A percentile compares a stretch with the other conserved stretches of the same genome.
Evolutionary conservation across 345 rosid genomes (phyloP).

Genomic region (Trapa incisa): DNA sequence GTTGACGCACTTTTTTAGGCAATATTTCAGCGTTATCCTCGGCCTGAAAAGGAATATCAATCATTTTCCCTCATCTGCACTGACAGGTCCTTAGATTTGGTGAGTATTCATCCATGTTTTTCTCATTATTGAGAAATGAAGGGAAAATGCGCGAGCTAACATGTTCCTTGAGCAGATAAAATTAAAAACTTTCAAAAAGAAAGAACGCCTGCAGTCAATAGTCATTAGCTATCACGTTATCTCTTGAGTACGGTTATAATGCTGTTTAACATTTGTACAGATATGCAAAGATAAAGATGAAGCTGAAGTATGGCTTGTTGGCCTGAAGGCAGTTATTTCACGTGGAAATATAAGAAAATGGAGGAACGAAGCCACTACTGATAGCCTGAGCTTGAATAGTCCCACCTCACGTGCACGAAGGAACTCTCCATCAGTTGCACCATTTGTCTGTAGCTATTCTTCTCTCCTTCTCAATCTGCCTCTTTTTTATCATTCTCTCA

Average conservation of each 20-base stretch:
- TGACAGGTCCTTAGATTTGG: constrained; percentile 86
- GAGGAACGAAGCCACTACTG: constrained; percentile 38
- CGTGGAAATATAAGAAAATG: constrained; percentile 35
- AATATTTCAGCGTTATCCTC: constrained; percentile 82
- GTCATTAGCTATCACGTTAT: neutral
- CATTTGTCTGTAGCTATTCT: constrained; percentile 30
- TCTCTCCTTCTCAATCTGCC: constrained; percentile 1
- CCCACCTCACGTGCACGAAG: constrained; percentile 27
- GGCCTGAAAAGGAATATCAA: constrained; percentile 95
- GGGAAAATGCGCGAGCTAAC: too few species aligned
- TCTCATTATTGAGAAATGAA: neutral
- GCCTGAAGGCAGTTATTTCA: constrained; percentile 58
- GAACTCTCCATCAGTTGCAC: constrained; percentile 37
- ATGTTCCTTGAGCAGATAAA: too few species aligned
- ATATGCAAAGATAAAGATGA: constrained; percentile 96
- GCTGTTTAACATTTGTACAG: constrained; percentile 20
- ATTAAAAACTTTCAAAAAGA: too few species aligned
- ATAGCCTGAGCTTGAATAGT: constrained; percentile 34
- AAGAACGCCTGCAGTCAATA: neutral
- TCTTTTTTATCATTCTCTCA: neutral
- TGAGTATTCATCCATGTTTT: constrained; percentile 22
- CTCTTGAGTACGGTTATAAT: neutral
- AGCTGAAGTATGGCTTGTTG: constrained; percentile 91
- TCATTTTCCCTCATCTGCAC: constrained; percentile 82
- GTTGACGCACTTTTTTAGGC: constrained; percentile 36